phyloP scores from a whole-genome alignment of 2,329 filamentous ascomycete genomes.

The Alternaria viburni region DNA sequence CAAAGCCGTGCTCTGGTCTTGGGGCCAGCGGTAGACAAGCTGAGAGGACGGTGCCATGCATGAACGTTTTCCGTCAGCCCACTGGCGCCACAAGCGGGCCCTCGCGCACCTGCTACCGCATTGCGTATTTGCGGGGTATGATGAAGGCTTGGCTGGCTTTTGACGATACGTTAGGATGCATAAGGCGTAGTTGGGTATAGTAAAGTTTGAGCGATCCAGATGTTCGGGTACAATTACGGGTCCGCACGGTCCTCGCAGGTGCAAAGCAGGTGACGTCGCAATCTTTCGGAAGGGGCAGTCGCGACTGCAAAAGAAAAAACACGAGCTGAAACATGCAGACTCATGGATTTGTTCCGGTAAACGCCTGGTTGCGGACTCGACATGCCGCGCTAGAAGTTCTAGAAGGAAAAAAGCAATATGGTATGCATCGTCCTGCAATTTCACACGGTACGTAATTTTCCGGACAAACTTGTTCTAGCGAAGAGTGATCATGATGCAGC shows the following conservation, averaged over 20 bases:
- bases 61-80: constrained; percentile 18
- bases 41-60: constrained; percentile 20
- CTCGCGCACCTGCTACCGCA: constrained; percentile 15
- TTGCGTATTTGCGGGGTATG: constrained; percentile 18
- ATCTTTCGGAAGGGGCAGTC: constrained; percentile 2
- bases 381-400: constrained; percentile 10
- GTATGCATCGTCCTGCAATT: constrained; percentile 14
- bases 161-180: constrained; percentile 5
- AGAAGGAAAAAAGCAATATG: constrained; percentile 15
- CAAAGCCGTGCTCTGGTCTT: constrained; percentile 22
- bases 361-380: neutral
- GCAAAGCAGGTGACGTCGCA: constrained; percentile 9
- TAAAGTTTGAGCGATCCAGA: constrained; percentile 9
- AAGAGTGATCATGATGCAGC: neutral
- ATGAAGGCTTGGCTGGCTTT: constrained; percentile 1
- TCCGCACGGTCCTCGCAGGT: constrained; percentile 1
- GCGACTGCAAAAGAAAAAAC: constrained; percentile 3
- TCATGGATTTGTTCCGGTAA: constrained; percentile 5
- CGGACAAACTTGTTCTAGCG: neutral
- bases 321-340: constrained; percentile 12
- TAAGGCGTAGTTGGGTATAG: constrained; percentile 10
- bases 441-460: constrained; percentile 8
- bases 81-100: constrained; percentile 17
- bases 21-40: constrained; percentile 14
- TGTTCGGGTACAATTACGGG: constrained; percentile 3